Percentiles rank a stretch among this genome's conserved stretches.
Evolutionary conservation across 2,329 filamentous ascomycete species (phyloP).

Genomic region (Metarhizium anisopliae): DNA sequence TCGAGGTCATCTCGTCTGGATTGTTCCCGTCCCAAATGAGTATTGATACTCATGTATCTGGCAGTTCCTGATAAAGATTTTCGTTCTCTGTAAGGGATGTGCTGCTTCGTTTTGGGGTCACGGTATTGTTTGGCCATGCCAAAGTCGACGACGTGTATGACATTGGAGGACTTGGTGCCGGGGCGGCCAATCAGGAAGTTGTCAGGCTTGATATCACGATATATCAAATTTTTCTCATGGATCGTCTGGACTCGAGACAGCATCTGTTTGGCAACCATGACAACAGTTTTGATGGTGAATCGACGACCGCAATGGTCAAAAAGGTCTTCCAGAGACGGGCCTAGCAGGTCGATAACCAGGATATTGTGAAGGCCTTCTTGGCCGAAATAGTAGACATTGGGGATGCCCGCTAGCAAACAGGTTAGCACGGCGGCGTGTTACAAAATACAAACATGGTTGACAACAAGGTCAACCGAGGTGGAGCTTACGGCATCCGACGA

Average conservation of each 20-base stretch:
- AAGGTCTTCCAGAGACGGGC: slow-evolving; percentile 89
- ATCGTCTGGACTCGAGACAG: slow-evolving; percentile 99
- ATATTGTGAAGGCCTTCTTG: slow-evolving; percentile 99
- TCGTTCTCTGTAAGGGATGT: slow-evolving; percentile 93
- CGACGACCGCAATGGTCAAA: slow-evolving; percentile 99
- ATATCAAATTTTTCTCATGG: slow-evolving; percentile 98
- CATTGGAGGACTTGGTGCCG: slow-evolving; percentile 87
- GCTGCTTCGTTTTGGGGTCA: slow-evolving; percentile 97
- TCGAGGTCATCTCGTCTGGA: slow-evolving; percentile 93
- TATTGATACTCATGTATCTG: slow-evolving; percentile 99
- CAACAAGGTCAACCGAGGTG: not conserved
- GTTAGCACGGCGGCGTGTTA: not conserved
- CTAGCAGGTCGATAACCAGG: slow-evolving; percentile 96
- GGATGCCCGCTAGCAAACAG: slow-evolving; percentile 59
- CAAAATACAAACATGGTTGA: not conserved
- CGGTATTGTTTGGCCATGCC: slow-evolving; percentile 99
- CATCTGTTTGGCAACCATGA: slow-evolving; percentile 92
- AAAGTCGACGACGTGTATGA: slow-evolving; percentile 98
- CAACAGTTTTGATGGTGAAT: slow-evolving; percentile 98
- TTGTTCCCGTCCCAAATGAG: slow-evolving; percentile 91
- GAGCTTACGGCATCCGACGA: slow-evolving; percentile 91
- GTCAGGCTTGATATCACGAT: slow-evolving; percentile 99
- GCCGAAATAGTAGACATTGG: slow-evolving; percentile 98
- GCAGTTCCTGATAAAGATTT: slow-evolving; percentile 96
- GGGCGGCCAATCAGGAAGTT: slow-evolving; percentile 99